These are phyloP conservation scores for Claviceps purpurea DNA, from an alignment of 2,329 filamentous ascomycete genomes.

Conservation along the genomic window DNA sequence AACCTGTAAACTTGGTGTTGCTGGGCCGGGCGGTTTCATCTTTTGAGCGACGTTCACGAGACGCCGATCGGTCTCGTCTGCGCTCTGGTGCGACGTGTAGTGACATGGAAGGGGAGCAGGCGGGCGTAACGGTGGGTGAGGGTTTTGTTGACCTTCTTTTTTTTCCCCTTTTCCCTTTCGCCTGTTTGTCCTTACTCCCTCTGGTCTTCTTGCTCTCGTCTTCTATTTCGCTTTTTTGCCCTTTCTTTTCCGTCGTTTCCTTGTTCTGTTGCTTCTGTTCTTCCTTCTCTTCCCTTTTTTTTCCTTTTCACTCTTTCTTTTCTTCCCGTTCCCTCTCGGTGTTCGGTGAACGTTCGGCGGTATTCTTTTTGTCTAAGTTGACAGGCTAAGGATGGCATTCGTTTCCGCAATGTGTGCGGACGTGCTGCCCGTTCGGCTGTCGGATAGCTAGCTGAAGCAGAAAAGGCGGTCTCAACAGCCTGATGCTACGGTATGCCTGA, in stretches of 20 bases:
- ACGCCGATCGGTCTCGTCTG: conserved; percentile 32
- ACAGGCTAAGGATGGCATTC: too few species aligned
- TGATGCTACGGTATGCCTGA: too few species aligned
- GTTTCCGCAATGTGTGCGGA: too few species aligned
- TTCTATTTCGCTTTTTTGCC: not conserved
- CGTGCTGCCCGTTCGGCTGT: too few species aligned
- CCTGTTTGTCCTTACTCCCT: too few species aligned
- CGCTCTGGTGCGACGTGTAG: conserved; percentile 32
- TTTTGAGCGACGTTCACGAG: conserved; percentile 22
- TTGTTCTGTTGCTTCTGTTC: not conserved
- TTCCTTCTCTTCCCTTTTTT: not conserved
- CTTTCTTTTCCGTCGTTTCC: not conserved
- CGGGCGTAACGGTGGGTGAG: not conserved
- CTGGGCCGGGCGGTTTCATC: conserved; percentile 18
- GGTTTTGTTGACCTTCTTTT: not conserved
- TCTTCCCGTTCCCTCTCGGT: not conserved
- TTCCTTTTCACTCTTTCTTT: not conserved
- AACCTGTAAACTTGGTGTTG: conserved; percentile 22
- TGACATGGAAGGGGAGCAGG: conserved; percentile 29
- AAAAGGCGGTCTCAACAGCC: too few species aligned
- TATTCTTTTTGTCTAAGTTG: too few species aligned
- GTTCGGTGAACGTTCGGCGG: too few species aligned
- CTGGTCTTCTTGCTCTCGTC: not conserved
- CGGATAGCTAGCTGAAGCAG: too few species aligned
- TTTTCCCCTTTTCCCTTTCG: not conserved